These are phyloP conservation scores for Exophiala phaeomuriformis DNA, from an alignment of 2,329 filamentous ascomycete species.

Conservation along the genomic window DNA sequence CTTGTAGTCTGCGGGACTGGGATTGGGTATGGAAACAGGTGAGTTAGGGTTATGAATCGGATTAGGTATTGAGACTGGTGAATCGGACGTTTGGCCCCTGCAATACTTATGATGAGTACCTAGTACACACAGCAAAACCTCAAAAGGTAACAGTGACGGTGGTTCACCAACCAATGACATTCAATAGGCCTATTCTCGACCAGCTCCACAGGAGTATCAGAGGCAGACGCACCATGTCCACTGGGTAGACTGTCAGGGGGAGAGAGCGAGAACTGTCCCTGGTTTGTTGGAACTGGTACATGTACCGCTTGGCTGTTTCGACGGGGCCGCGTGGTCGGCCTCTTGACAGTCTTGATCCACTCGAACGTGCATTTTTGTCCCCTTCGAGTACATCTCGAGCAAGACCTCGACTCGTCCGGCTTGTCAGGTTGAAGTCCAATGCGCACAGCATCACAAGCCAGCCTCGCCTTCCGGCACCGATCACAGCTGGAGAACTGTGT, in stretches of 20 bases:
- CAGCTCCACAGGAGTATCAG: no score
- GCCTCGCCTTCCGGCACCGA: conserved; percentile 30
- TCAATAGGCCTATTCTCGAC: not conserved
- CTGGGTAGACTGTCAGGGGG: conserved; percentile 1
- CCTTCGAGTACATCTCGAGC: conserved; percentile 25
- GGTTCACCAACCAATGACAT: not conserved
- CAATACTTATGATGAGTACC: not conserved
- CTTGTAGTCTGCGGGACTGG: not conserved
- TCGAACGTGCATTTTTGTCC: conserved; percentile 22
- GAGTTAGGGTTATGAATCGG: not conserved
- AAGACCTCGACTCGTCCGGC: conserved; percentile 22
- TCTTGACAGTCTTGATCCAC: conserved; percentile 15
- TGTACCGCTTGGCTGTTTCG: conserved; percentile 1
- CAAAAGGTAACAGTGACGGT: no score
- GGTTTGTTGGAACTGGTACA: not conserved
- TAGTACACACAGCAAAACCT: not conserved
- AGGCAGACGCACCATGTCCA: not conserved
- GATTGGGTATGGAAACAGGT: not conserved
- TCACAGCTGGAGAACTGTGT: conserved; percentile 34
- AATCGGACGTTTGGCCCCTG: not conserved
- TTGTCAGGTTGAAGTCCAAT: conserved; percentile 18
- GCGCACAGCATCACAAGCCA: conserved; percentile 29
- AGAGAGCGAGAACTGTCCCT: not conserved
- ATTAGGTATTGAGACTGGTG: not conserved
- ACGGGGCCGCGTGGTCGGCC: not conserved